Base-by-base conservation (phyloP, 1,139 yeast genomes). In the Protomyces inundatus region DNA sequence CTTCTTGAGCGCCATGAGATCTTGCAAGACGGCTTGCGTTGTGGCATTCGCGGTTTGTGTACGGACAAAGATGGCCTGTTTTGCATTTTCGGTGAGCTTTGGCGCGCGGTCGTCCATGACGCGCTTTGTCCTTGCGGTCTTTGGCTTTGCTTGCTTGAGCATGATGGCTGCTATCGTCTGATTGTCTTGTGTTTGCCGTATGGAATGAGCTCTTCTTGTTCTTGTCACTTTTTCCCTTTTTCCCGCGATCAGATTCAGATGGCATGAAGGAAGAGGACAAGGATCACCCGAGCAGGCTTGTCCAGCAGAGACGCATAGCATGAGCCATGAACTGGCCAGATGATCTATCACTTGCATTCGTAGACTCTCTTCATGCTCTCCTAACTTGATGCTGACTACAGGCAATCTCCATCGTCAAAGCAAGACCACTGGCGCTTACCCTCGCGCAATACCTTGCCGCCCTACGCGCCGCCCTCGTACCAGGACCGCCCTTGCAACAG, bases 101-200 rank as follows among this genome's bases (percentile, higher is more conserved):
- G 98, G 85, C 72, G 90, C 97, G 71, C 84, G 86, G 72, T 88
- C 87, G 67, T 91, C 96, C 70, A 91, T 75, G 12, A 96, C 98
- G 75, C 99, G 85, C 79, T 95, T 95, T 64, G 97, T 84, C 74
- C 98, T 90, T 66, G 97, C 97, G 73, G 87, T 93, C 78, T 90
- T 91, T 56, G 99, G 98, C 69, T 87, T 86, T 39, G 54, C 45
- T 10, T 56, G 35, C 33, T 50, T 37, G 51, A 58, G 39, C 62
- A 58, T 58, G 10, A 6, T 45, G 14, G 14, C 33, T 23, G 32
- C 50, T 42, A 36, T 12, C 3, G 39, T 12, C 12, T 36, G 39
- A 12, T 36, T 9, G 12, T 36, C 39, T 36, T 36, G 12, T 36
- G 3, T 36, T 3, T 36, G 39, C 39, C 12, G 12, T 36, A 36